Conservation (phyloP, 192 early-diverging fungal genomes). For the Gorgonomyces haynaldii region DNA sequence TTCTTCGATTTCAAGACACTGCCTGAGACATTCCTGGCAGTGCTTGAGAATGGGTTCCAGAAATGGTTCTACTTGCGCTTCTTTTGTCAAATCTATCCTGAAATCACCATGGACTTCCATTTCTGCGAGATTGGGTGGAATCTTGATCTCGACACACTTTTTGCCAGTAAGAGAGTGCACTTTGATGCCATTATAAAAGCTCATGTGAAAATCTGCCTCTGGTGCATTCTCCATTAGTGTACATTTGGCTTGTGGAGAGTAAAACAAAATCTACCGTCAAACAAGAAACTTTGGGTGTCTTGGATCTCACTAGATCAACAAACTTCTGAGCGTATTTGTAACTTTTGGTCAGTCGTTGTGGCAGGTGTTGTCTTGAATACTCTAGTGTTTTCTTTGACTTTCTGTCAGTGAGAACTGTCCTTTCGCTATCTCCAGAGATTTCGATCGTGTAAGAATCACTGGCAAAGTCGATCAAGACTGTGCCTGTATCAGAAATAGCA, state of each 20-base stretch:
- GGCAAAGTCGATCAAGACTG: conserved; percentile 30
- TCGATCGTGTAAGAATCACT: conserved; percentile 10
- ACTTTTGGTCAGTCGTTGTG: conserved; percentile 9
- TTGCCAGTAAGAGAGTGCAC: conserved; percentile 14
- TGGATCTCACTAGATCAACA: conserved; percentile 40
- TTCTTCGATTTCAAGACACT: conserved; percentile 35
- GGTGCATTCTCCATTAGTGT: conserved; percentile 57
- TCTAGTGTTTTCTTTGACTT: neutral
- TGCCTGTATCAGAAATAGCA: conserved; percentile 19
- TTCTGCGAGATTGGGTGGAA: conserved; percentile 19
- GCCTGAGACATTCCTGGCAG: conserved; percentile 37
- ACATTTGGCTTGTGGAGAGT: conserved; percentile 61
- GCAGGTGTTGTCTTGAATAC: neutral
- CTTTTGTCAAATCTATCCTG: neutral
- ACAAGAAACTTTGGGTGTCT: conserved; percentile 45
- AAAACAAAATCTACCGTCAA: conserved; percentile 39
- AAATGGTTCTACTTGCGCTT: neutral
- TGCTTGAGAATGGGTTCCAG: conserved; percentile 19
- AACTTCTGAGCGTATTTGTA: conserved; percentile 37
- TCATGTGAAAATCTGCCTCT: conserved; percentile 44
- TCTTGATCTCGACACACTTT: conserved; percentile 10
- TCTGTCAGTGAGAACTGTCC: neutral
- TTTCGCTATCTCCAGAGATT: conserved; percentile 2
- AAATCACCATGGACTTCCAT: neutral
- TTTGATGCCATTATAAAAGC: conserved; percentile 53